Percentiles rank a stretch among this genome's conserved stretches.
Evolutionary conservation across 768 basidiomycete genomes (phyloP).

Genomic region (Tulasnella calospora): DNA sequence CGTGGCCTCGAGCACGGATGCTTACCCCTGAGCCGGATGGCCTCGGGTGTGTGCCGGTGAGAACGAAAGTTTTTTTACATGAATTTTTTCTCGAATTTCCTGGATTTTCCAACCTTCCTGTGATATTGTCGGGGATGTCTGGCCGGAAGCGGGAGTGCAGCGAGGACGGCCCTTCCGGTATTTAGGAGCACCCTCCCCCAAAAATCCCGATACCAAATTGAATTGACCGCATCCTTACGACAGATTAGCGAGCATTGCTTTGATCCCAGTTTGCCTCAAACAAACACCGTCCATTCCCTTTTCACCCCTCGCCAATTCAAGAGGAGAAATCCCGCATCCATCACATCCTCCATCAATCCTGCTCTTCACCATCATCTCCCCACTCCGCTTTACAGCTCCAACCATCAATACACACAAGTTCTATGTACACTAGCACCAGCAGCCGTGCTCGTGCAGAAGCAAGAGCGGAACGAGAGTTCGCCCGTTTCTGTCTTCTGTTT

Average conservation of each 20-base stretch:
- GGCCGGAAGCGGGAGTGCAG: not conserved
- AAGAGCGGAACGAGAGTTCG: not conserved
- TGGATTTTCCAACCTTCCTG: not conserved
- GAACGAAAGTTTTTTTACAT: constrained; percentile 1
- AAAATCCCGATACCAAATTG: not conserved
- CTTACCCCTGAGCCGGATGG: not conserved
- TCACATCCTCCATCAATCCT: not conserved
- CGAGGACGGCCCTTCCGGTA: not conserved
- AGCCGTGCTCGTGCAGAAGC: not conserved
- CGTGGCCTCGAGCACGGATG: not conserved
- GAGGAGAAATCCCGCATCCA: not conserved
- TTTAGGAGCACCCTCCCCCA: not conserved
- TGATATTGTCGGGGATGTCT: not conserved
- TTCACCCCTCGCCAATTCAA: not conserved
- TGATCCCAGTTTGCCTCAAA: not conserved
- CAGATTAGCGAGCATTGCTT: constrained; percentile 8
- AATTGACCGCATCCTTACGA: not conserved
- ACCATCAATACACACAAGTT: not conserved
- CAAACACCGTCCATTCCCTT: not conserved
- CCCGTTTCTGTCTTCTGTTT: not conserved
- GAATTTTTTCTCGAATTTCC: constrained; percentile 1
- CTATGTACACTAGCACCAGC: not conserved
- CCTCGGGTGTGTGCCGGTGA: not conserved
- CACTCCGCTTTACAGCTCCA: not conserved
- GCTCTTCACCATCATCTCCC: not conserved